These are phyloP conservation scores for Stephania cephalantha DNA, from an alignment of 164 flowering plant genomes.

Conservation along the genomic window DNA sequence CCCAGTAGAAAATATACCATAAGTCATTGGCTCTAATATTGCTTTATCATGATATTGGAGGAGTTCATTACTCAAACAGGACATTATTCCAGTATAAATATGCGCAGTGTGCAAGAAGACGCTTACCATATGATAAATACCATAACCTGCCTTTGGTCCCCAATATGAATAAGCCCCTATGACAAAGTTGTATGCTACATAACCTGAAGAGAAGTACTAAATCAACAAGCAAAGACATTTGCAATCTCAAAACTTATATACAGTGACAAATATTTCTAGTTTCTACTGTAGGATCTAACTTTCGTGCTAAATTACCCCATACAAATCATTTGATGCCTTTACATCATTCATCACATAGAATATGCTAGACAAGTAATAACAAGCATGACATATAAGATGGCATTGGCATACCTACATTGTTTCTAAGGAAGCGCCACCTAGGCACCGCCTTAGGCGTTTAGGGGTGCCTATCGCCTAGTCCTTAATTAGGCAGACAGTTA, in stretches of 20 bases:
- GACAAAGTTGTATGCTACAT: conserved; percentile 85
- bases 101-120: not conserved
- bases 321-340: not conserved
- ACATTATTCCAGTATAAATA: too few species aligned
- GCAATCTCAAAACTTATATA: not conserved
- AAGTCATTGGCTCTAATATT: not conserved
- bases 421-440: conserved; percentile 37
- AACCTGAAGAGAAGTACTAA: conserved; percentile 42
- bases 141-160: conserved; percentile 99
- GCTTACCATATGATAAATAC: conserved; percentile 82
- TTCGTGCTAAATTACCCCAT: not conserved
- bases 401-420: conserved; percentile 63
- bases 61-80: not conserved
- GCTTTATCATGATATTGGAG: not conserved
- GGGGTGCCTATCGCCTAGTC: too few species aligned
- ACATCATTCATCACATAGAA: not conserved
- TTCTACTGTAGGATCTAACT: not conserved
- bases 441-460: too few species aligned
- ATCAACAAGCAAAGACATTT: not conserved
- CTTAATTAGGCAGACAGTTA: too few species aligned
- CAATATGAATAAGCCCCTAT: conserved; percentile 98
- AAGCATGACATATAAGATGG: conserved; percentile 1
- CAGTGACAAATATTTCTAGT: not conserved
- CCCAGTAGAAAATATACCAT: not conserved
- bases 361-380: not conserved